Conservation (phyloP, 495 filamentous ascomycete species). For the Hypoxylon crocopeplum region DNA sequence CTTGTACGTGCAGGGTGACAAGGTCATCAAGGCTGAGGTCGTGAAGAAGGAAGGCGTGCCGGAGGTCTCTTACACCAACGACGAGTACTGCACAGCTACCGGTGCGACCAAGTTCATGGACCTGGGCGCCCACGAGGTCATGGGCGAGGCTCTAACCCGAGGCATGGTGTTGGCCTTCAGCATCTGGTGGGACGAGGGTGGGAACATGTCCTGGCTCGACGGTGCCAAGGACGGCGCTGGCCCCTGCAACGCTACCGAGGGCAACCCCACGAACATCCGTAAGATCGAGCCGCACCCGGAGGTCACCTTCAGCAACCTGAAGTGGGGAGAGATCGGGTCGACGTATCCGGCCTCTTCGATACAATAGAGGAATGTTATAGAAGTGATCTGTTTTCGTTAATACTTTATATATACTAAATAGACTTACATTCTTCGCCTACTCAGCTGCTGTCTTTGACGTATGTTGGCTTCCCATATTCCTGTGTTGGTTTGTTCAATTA, state of each 20-base stretch:
- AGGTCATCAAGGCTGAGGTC: conserved; percentile 53
- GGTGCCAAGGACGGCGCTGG: conserved; percentile 55
- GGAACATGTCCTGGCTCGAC: conserved; percentile 71
- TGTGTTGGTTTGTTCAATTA: too few relatives aligned
- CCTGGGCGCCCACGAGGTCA: conserved; percentile 62
- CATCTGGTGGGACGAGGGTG: conserved; percentile 67
- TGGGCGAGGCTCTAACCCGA: conserved; percentile 63
- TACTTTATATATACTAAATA: conserved; percentile 2
- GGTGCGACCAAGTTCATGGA: conserved; percentile 58
- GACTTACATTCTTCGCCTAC: neutral
- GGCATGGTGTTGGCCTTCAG: conserved; percentile 73
- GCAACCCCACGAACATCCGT: conserved; percentile 57
- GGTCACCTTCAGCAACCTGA: conserved; percentile 68
- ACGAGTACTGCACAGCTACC: conserved; percentile 64
- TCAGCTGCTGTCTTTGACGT: too few relatives aligned
- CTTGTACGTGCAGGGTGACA: conserved; percentile 66
- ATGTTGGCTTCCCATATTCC: too few relatives aligned
- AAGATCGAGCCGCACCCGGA: conserved; percentile 53
- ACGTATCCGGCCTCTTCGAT: conserved; percentile 47
- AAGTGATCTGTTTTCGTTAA: neutral
- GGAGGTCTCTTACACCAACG: conserved; percentile 59
- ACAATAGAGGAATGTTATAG: conserved; percentile 3
- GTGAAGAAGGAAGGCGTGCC: conserved; percentile 54
- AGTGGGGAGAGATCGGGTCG: conserved; percentile 68
- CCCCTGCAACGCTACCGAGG: conserved; percentile 64